Percentiles rank a stretch among this genome's conserved stretches.
phyloP scores from a whole-genome alignment of 2,329 filamentous ascomycete species.

The Akanthomyces dipterigenus region DNA sequence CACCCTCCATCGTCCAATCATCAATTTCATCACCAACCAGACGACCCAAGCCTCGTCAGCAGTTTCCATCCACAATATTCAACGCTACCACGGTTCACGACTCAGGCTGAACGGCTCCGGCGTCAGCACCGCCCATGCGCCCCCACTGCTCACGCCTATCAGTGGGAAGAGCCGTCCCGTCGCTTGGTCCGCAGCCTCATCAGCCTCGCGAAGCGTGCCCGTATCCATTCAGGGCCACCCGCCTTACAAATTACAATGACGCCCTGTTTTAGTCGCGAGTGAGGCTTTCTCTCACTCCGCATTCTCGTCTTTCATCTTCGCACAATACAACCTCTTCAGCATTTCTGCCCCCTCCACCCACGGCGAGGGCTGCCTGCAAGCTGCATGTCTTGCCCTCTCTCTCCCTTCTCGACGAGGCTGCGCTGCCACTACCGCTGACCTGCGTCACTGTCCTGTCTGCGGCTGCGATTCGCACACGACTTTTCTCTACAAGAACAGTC shows the following conservation, averaged over 20 bases:
- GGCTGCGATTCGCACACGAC: too few relatives aligned
- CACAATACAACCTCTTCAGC: neutral
- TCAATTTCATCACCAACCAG: neutral
- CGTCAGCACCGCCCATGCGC: slow-evolving; percentile 3
- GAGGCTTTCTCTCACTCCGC: neutral
- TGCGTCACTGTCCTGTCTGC: neutral
- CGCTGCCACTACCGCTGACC: neutral
- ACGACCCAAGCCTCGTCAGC: neutral
- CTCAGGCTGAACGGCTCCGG: slow-evolving; percentile 1
- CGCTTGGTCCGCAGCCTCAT: slow-evolving; percentile 8
- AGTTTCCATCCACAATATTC: neutral
- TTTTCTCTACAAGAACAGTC: neutral
- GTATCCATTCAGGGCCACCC: neutral
- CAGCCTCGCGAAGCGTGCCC: neutral
- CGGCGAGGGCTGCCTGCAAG: neutral
- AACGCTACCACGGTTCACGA: neutral
- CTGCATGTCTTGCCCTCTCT: neutral
- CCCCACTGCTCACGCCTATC: neutral
- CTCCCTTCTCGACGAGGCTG: neutral
- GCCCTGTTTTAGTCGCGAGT: neutral
- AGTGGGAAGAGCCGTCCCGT: slow-evolving; percentile 11
- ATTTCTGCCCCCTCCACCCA: neutral
- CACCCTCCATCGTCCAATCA: neutral
- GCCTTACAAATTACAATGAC: neutral
- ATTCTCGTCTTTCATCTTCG: too few relatives aligned